Evolutionary conservation across 2,329 filamentous ascomycete species (phyloP).

Genomic region (Xylariales sp.): DNA sequence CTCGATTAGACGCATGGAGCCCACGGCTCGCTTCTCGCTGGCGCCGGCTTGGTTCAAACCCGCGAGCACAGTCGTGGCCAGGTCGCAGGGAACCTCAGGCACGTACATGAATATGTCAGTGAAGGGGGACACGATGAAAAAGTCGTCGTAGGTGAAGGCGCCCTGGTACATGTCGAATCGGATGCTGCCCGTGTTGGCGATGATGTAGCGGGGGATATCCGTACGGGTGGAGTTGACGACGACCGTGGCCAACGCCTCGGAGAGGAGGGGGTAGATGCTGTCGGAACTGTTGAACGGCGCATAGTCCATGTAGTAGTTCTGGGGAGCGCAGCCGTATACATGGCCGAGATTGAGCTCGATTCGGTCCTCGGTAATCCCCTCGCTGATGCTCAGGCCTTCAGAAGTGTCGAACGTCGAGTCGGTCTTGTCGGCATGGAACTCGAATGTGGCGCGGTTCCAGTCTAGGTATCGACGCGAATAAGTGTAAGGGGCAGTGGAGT

Average conservation of each 20-base stretch:
- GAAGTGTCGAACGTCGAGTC: constrained; percentile 45
- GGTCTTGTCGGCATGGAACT: constrained; percentile 53
- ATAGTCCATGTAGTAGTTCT: constrained; percentile 54
- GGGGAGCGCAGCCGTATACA: constrained; percentile 56
- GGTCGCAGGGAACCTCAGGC: constrained; percentile 43
- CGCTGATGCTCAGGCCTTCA: constrained; percentile 40
- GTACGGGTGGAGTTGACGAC: constrained; percentile 49
- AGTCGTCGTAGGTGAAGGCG: constrained; percentile 51
- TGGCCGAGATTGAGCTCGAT: constrained; percentile 49
- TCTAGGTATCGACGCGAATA: constrained; percentile 63
- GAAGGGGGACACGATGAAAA: constrained; percentile 54
- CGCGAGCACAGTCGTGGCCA: constrained; percentile 31
- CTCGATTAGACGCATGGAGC: constrained; percentile 27
- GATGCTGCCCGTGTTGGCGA: constrained; percentile 57
- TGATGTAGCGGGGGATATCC: constrained; percentile 48
- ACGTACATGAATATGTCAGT: constrained; percentile 49
- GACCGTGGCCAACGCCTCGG: constrained; percentile 43
- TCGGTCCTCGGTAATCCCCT: constrained; percentile 45
- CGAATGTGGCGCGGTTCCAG: constrained; percentile 63
- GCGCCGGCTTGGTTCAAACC: constrained; percentile 38
- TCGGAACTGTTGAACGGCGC: constrained; percentile 45
- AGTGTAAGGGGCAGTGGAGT: constrained; percentile 31
- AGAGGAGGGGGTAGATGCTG: constrained; percentile 52
- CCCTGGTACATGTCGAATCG: constrained; percentile 61
- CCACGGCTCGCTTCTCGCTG: constrained; percentile 30